Evolutionary conservation across 345 rosid species (phyloP).

Genomic region (Eucalyptus regnans): DNA sequence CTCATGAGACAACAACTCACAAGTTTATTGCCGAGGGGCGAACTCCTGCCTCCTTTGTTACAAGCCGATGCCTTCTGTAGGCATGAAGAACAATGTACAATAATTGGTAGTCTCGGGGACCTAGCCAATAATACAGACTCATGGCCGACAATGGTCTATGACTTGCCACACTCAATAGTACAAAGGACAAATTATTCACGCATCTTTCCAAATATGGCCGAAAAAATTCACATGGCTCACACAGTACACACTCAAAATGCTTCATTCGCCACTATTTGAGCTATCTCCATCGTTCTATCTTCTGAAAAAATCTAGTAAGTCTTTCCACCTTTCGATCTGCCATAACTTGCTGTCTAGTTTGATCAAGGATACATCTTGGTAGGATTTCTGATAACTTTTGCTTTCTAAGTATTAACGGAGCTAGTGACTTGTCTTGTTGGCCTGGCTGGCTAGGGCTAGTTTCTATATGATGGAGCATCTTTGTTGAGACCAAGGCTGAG

Average conservation of each 20-base stretch:
- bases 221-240: neutral
- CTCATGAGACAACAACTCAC: neutral
- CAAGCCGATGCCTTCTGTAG: neutral
- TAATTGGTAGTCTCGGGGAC: neutral
- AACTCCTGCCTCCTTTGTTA: neutral
- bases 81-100: neutral
- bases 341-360: neutral
- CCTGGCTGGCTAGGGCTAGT: neutral
- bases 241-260: neutral
- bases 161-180: neutral
- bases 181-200: neutral
- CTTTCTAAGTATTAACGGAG: too few relatives aligned
- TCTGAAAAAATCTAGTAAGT: too few relatives aligned
- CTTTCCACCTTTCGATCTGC: neutral
- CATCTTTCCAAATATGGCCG: neutral
- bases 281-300: neutral
- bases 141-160: neutral
- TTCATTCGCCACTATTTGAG: neutral
- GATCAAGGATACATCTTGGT: neutral
- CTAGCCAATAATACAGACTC: neutral
- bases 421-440: too few relatives aligned
- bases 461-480: neutral
- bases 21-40: neutral
- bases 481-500: neutral
- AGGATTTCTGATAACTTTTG: neutral